Conservation (phyloP, 768 basidiomycete species). For the Boletus coccyginus region DNA sequence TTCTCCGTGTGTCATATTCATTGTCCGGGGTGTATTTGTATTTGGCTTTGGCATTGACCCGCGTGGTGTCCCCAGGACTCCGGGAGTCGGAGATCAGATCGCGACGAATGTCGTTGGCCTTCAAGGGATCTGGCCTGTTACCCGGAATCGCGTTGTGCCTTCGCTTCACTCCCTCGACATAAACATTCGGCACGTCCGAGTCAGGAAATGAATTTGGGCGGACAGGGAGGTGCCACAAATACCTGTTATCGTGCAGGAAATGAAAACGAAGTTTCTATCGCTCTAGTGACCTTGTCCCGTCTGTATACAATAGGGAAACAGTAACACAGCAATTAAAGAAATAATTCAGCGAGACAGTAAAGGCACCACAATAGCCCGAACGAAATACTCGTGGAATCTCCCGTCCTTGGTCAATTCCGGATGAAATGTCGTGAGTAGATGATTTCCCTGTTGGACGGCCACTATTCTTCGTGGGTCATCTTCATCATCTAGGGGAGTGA, state of each 20-base stretch:
- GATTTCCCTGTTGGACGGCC: constrained; percentile 78
- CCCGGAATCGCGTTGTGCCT: no score
- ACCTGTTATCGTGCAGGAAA: no score
- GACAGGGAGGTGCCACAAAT: no score
- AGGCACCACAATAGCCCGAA: constrained; percentile 65
- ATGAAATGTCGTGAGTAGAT: constrained; percentile 90
- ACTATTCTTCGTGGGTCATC: constrained; percentile 70
- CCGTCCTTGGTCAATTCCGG: constrained; percentile 87
- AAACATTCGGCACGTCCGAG: no score
- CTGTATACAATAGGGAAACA: neutral
- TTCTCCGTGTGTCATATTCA: constrained; percentile 55
- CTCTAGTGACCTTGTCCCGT: neutral
- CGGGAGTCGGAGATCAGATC: no score
- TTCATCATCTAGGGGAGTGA: constrained; percentile 39
- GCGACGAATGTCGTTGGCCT: no score
- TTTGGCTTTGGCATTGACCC: constrained; percentile 30
- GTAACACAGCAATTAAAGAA: neutral
- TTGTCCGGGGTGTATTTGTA: constrained; percentile 37
- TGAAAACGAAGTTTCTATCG: neutral
- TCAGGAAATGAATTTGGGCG: no score
- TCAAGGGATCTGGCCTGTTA: no score
- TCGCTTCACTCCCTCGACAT: no score
- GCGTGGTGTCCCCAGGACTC: no score
- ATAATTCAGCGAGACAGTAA: constrained; percentile 8
- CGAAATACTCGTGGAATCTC: constrained; percentile 91